Percentiles rank a stretch among this genome's conserved stretches.
phyloP scores from a whole-genome alignment of 371 early-diverging fungal genomes.

The Mortierella polycephala region DNA sequence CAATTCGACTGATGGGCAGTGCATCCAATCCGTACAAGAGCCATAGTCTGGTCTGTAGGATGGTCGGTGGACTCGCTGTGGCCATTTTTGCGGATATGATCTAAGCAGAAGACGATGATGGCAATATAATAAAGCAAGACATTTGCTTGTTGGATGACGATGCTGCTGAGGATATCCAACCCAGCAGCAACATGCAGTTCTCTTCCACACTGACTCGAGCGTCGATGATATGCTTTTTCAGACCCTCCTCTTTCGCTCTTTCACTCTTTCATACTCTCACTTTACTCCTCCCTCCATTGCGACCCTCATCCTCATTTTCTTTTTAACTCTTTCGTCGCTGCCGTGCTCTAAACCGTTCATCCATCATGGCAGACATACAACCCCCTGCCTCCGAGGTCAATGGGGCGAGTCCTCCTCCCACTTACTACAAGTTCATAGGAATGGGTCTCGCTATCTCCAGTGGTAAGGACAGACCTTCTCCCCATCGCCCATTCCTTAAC shows the following conservation, averaged over 20 bases:
- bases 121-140: not conserved
- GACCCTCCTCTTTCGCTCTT: not conserved
- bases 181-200: not conserved
- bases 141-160: not conserved
- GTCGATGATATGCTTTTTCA: too few species aligned
- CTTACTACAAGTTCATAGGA: slow-evolving; percentile 85
- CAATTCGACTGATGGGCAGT: slow-evolving; percentile 40
- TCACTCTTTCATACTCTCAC: not conserved
- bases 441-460: slow-evolving; percentile 83
- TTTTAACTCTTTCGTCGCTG: not conserved
- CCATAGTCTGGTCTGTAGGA: not conserved
- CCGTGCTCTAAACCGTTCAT: not conserved
- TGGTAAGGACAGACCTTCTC: slow-evolving; percentile 49
- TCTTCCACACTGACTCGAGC: not conserved
- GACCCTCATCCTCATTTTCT: not conserved
- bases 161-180: not conserved
- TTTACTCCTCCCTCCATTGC: not conserved
- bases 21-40: slow-evolving; percentile 8
- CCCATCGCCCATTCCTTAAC: too few species aligned
- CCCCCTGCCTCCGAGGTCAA: slow-evolving; percentile 1
- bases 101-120: not conserved
- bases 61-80: slow-evolving; percentile 13
- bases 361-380: slow-evolving; percentile 23
- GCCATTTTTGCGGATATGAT: slow-evolving; percentile 2
- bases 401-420: slow-evolving; percentile 25